phyloP scores from a whole-genome alignment of 2,329 filamentous ascomycete species.

The Fusarium cyanostomum region DNA sequence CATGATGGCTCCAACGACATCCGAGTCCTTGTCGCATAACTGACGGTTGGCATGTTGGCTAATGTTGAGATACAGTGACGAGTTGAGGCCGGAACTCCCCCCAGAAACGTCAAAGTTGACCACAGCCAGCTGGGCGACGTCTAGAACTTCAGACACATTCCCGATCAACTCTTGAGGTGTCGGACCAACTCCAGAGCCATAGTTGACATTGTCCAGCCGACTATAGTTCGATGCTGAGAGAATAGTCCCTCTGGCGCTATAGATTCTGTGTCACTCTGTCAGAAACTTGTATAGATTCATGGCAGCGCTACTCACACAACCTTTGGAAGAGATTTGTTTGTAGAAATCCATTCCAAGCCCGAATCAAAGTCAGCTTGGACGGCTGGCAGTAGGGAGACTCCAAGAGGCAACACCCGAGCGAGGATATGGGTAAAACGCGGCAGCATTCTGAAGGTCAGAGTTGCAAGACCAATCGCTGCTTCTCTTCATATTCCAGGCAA shows the following conservation, averaged over 20 bases:
- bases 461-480: too few species aligned
- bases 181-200: conserved; percentile 40
- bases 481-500: too few species aligned
- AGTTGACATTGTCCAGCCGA: conserved; percentile 47
- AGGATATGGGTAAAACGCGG: neutral
- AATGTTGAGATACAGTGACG: conserved; percentile 47
- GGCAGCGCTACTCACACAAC: conserved; percentile 33
- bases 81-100: conserved; percentile 46
- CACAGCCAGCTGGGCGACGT: conserved; percentile 45
- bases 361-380: conserved; percentile 11
- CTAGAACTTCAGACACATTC: conserved; percentile 46
- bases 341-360: conserved; percentile 39
- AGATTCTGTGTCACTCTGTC: conserved; percentile 4
- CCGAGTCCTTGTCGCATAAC: conserved; percentile 44
- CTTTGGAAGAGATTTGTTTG: conserved; percentile 41
- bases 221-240: conserved; percentile 49
- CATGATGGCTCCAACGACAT: conserved; percentile 44
- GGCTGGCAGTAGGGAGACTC: neutral
- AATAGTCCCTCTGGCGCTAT: conserved; percentile 44
- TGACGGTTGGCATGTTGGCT: conserved; percentile 45
- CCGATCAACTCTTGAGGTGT: conserved; percentile 43
- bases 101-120: conserved; percentile 39
- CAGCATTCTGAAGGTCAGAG: too few species aligned
- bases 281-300: conserved; percentile 4
- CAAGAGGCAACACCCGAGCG: neutral